Percentiles rank a stretch among this genome's conserved stretches.
phyloP scores from a whole-genome alignment of 257 asterid species.

The Solanum virginianum region DNA sequence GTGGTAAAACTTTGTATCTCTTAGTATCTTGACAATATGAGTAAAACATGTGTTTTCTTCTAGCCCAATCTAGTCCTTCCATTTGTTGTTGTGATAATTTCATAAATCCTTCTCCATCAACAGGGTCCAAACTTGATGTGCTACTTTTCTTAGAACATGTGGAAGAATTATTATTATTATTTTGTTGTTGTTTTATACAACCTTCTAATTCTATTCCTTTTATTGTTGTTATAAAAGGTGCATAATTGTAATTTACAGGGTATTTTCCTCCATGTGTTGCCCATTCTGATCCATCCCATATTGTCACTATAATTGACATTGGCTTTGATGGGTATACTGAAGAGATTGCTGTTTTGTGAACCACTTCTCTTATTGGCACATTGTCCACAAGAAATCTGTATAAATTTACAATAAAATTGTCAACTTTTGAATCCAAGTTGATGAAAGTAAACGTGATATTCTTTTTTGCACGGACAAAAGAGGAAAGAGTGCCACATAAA shows the following conservation, averaged over 20 bases:
- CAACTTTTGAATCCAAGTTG: neutral
- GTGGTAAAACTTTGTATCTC: slow-evolving; percentile 60
- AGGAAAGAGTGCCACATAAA: no score
- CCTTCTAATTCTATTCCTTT: slow-evolving; percentile 53
- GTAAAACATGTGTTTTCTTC: slow-evolving; percentile 72
- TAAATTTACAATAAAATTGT: neutral
- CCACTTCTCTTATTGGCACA: slow-evolving; percentile 57
- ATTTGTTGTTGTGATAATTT: slow-evolving; percentile 40
- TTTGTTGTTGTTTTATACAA: slow-evolving; percentile 17
- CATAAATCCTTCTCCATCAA: slow-evolving; percentile 56
- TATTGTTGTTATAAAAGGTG: slow-evolving; percentile 48
- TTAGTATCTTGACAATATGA: slow-evolving; percentile 65
- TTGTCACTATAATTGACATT: slow-evolving; percentile 50
- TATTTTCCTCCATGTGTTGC: slow-evolving; percentile 89
- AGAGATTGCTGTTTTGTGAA: slow-evolving; percentile 31
- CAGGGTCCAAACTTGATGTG: slow-evolving; percentile 61
- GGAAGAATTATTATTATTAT: neutral
- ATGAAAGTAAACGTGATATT: neutral
- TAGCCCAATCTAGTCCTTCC: slow-evolving; percentile 53
- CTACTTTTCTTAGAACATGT: slow-evolving; percentile 34
- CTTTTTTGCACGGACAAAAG: no score
- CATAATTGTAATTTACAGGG: slow-evolving; percentile 47
- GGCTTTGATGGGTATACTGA: slow-evolving; percentile 68
- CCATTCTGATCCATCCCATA: slow-evolving; percentile 91
- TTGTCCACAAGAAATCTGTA: slow-evolving; percentile 73